Percentiles rank a stretch among this genome's conserved stretches.
Evolutionary conservation across 1,139 yeast species (phyloP).

Genomic region (Magnusiomyces fungicola): DNA sequence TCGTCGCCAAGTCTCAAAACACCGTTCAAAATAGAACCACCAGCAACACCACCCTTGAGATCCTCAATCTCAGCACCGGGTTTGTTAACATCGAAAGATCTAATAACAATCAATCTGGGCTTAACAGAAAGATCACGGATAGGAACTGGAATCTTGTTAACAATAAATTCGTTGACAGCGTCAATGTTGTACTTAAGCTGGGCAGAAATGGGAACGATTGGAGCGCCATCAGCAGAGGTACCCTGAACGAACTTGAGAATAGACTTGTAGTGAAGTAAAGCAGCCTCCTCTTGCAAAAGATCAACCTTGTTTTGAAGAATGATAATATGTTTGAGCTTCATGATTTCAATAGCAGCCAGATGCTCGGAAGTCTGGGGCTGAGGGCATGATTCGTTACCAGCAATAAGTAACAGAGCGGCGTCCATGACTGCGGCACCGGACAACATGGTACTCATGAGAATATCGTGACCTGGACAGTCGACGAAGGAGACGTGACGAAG

Average conservation of each 20-base stretch:
- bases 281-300: constrained; percentile 95
- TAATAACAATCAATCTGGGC: constrained; percentile 92
- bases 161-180: constrained; percentile 95
- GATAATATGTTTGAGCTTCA: constrained; percentile 95
- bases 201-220: constrained; percentile 97
- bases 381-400: constrained; percentile 98
- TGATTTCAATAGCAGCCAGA: constrained; percentile 98
- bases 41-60: constrained; percentile 99
- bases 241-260: constrained; percentile 90
- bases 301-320: constrained; percentile 97
- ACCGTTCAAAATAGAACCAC: constrained; percentile 96
- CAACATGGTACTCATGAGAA: constrained; percentile 99
- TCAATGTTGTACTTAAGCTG: constrained; percentile 97
- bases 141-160: constrained; percentile 93
- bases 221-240: constrained; percentile 98
- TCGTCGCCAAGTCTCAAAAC: constrained; percentile 96
- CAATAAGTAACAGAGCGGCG: constrained; percentile 91
- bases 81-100: constrained; percentile 97
- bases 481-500: constrained; percentile 97
- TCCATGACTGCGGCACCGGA: constrained; percentile 99
- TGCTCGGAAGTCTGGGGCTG: constrained; percentile 99
- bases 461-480: constrained; percentile 99
- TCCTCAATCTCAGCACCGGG: constrained; percentile 98
- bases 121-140: constrained; percentile 88
- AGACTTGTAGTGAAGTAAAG: constrained; percentile 90